A percentile compares a stretch with the other conserved stretches of the same genome.
Evolutionary conservation across 23 red algal genomes (phyloP).

Genomic region (Porphyridium purpureum): DNA sequence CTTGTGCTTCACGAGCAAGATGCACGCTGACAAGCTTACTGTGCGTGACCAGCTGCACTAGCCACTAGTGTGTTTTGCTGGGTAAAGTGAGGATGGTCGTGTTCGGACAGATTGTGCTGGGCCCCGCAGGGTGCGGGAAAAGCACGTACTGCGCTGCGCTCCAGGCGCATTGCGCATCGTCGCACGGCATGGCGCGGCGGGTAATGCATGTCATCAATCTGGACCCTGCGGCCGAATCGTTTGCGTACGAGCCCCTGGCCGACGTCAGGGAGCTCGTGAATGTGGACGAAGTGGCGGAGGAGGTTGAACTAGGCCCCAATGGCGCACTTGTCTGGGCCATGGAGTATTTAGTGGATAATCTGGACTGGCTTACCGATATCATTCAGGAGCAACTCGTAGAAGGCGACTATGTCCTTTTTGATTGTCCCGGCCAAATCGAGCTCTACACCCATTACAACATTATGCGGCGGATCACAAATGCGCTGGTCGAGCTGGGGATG

Average conservation of each 20-base stretch:
- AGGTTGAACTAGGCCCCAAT: constrained; percentile 66
- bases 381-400: constrained; percentile 80
- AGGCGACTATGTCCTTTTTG: constrained; percentile 76
- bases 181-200: too few species aligned
- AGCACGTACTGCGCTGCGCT: constrained; percentile 80
- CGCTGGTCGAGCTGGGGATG: constrained; percentile 31
- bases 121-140: constrained; percentile 87
- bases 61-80: too few species aligned
- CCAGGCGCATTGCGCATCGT: constrained; percentile 45
- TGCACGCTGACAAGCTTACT: too few species aligned
- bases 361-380: constrained; percentile 80
- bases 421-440: constrained; percentile 89
- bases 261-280: constrained; percentile 83
- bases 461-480: constrained; percentile 42
- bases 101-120: constrained; percentile 82
- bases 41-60: too few species aligned
- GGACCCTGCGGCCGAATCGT: constrained; percentile 77
- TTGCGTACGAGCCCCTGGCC: constrained; percentile 40
- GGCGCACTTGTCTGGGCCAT: constrained; percentile 91
- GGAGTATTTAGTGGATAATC: constrained; percentile 83
- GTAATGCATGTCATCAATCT: constrained; percentile 84
- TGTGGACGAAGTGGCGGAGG: constrained; percentile 68
- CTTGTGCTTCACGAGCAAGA: too few species aligned
- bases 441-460: constrained; percentile 79
- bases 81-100: constrained; percentile 46